Conservation (phyloP, 306 rosid species). For the Castanea sativa region DNA sequence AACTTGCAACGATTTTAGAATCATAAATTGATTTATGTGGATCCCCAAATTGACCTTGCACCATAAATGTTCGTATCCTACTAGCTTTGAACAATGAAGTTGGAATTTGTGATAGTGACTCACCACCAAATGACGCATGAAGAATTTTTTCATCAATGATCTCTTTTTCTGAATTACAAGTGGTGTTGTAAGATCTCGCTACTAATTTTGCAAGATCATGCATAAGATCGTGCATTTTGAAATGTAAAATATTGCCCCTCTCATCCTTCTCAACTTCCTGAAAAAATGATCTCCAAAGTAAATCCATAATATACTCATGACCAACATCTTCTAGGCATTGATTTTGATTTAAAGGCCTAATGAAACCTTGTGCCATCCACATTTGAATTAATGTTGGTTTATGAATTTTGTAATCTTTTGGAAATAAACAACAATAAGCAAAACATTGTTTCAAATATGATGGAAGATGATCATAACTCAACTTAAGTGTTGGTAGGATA, state of each 20-base stretch:
- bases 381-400: conserved; percentile 21
- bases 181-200: background rate
- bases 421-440: conserved; percentile 25
- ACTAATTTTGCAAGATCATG: conserved; percentile 37
- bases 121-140: background rate
- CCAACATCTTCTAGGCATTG: conserved; percentile 34
- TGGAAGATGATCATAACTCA: conserved; percentile 30
- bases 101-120: no score
- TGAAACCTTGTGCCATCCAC: conserved; percentile 46
- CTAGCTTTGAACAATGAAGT: background rate
- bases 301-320: conserved; percentile 29
- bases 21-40: background rate
- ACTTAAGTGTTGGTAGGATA: conserved; percentile 17
- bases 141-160: no score
- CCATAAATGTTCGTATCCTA: conserved; percentile 22
- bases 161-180: no score
- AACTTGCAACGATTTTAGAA: background rate
- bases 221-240: conserved; percentile 32
- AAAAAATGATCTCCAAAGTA: conserved; percentile 37
- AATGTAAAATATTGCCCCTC: background rate
- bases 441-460: conserved; percentile 35
- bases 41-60: accelerated
- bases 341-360: background rate
- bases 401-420: conserved; percentile 27
- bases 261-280: background rate